Evolutionary conservation across 495 filamentous ascomycete species (phyloP), one percentile per base, ranked within the genome.

Genomic region (Amniculicola lignicola): DNA sequence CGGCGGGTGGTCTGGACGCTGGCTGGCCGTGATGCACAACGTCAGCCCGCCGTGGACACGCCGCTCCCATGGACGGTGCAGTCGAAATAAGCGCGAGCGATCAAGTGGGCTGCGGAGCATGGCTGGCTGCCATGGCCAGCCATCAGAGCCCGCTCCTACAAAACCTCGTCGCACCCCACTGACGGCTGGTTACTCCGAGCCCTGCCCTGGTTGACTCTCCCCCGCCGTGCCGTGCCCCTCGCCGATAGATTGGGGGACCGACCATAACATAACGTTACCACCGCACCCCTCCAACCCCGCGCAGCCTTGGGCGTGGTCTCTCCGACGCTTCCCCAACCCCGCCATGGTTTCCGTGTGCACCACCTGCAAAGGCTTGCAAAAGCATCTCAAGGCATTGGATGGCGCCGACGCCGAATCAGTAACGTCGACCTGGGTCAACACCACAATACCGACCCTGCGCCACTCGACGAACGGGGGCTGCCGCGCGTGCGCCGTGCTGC

Each of bases 331-430:
- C 42, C 37, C n/a, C 46, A 55, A n/a, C n/a, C 22, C 16, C 59
- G 46, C 19, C 18, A 62, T 62, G 59, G 59, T 62, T 12, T 62
- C 59, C 22, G 48, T 62, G 7, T 62, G 59, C 48, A 54, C 42
- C 11, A 62, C 53, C 25, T 62, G 59, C 38, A 46, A 53, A 49
- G 43, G 54, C 27, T 29, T 62, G 38, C 59, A 62, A 36, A 57
- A 47, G 38, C 53, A 57, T 22, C 46, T 53, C 9, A 35, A 36
- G 15, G 41, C 41, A 25, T 37, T 50, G 29, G 46, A 40, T 29
- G 39, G 25, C 18, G 47, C 24, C 35, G 33, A 28, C 28, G 46
- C 35, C 16, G 59, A 57, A 18, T 22, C 59, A n/a, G 40, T 52
- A 7, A 10, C 44, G 18, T 21, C 12, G 10, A 24, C 37, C 19